Conservation (phyloP, 768 basidiomycete genomes). For the Tylopilus vinaceipallidus region DNA sequence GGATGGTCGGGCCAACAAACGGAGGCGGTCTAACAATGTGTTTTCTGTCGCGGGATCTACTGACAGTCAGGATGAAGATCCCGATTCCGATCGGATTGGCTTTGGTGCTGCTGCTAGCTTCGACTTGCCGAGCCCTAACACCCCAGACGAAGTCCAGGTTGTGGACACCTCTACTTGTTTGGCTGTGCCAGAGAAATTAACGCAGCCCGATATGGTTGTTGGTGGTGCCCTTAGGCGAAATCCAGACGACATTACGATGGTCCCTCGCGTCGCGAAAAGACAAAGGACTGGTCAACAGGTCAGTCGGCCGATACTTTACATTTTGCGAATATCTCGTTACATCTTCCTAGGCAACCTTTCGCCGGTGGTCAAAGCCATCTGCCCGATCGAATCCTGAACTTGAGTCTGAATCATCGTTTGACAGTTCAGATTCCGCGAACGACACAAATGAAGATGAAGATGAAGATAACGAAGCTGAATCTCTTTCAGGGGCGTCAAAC, state of each 20-base stretch:
- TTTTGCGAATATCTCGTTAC: not conserved
- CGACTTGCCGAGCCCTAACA: constrained; percentile 1
- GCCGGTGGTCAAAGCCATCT: constrained; percentile 48
- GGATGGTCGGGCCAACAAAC: constrained; percentile 45
- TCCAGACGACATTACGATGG: constrained; percentile 55
- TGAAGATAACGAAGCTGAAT: constrained; percentile 18
- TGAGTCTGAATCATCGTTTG: constrained; percentile 62
- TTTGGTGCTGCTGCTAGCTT: constrained; percentile 13
- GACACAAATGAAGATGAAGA: constrained; percentile 41
- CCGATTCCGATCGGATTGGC: constrained; percentile 33
- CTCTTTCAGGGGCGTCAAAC: constrained; percentile 13
- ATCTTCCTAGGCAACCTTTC: constrained; percentile 37
- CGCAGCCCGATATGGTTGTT: constrained; percentile 37
- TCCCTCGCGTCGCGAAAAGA: constrained; percentile 46
- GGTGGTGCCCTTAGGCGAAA: constrained; percentile 70
- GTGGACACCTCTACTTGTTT: constrained; percentile 16
- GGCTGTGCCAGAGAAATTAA: constrained; percentile 12
- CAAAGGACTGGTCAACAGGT: constrained; percentile 48
- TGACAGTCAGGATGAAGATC: constrained; percentile 35
- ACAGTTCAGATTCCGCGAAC: constrained; percentile 77
- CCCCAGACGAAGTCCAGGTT: constrained; percentile 5
- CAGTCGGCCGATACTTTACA: constrained; percentile 18
- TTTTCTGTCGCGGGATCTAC: constrained; percentile 6
- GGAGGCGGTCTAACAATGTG: constrained; percentile 44
- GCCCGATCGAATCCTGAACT: constrained; percentile 29